Conservation (phyloP, 768 basidiomycete species). For the Hericium alpestre region DNA sequence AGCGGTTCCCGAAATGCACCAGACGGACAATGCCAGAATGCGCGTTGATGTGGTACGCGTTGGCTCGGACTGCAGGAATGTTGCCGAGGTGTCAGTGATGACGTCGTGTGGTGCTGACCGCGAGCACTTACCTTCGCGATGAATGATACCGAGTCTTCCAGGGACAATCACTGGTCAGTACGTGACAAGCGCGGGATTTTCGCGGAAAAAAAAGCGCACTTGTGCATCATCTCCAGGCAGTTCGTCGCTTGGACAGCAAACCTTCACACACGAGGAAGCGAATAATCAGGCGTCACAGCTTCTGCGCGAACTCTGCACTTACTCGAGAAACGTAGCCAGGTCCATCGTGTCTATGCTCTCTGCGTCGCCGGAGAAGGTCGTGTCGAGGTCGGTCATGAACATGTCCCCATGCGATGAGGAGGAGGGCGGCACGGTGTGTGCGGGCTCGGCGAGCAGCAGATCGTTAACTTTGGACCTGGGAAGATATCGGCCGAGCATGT, state of each 20-base stretch:
- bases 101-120: neutral
- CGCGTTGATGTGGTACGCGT: conserved; percentile 64
- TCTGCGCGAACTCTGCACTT: conserved; percentile 13
- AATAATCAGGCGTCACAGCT: conserved; percentile 3
- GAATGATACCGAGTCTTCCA: conserved; percentile 43
- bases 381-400: conserved; percentile 39
- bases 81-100: neutral
- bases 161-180: no score
- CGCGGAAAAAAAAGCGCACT: conserved; percentile 21
- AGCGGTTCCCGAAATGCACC: conserved; percentile 67
- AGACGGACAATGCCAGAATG: conserved; percentile 60
- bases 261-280: conserved; percentile 23
- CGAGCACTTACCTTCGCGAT: conserved; percentile 47
- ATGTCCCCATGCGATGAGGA: conserved; percentile 35
- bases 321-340: conserved; percentile 68
- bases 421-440: conserved; percentile 27
- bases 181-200: no score
- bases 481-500: conserved; percentile 60
- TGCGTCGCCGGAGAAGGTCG: conserved; percentile 36
- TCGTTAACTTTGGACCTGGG: conserved; percentile 58
- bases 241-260: conserved; percentile 69
- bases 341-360: conserved; percentile 66
- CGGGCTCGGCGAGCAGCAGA: conserved; percentile 45
- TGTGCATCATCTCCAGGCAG: conserved; percentile 59
- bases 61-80: conserved; percentile 45